Evolutionary conservation across 768 basidiomycete species (phyloP).

Genomic region (Pilatotrama ljubarskyi): DNA sequence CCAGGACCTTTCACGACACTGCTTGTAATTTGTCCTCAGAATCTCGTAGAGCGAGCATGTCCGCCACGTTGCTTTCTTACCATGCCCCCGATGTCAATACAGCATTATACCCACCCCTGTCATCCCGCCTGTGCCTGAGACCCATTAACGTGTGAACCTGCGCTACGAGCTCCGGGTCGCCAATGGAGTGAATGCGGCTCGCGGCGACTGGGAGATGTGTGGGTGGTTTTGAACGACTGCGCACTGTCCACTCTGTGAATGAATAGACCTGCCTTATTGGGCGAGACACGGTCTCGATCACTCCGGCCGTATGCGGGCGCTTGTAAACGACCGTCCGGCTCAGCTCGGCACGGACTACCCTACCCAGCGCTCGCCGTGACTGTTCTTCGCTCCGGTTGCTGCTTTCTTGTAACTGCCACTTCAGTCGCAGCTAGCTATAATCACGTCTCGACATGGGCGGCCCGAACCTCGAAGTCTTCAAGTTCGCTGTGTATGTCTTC

Average conservation of each 20-base stretch:
- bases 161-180: too few species aligned
- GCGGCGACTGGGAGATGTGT: too few species aligned
- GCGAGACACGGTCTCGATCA: background rate
- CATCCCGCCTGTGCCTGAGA: background rate
- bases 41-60: constrained; percentile 7
- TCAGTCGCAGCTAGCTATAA: too few species aligned
- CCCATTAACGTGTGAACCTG: too few species aligned
- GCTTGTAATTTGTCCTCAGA: background rate
- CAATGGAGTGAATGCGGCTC: too few species aligned
- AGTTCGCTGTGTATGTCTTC: constrained; percentile 84
- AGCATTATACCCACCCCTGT: background rate
- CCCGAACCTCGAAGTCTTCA: constrained; percentile 87
- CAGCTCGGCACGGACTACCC: too few species aligned
- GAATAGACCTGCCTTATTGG: constrained; percentile 1
- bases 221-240: too few species aligned
- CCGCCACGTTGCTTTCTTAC: background rate
- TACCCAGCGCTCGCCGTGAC: too few species aligned
- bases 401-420: background rate
- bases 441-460: constrained; percentile 52
- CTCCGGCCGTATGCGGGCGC: too few species aligned
- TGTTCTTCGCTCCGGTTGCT: too few species aligned
- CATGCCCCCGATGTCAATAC: too few species aligned
- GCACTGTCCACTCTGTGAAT: background rate
- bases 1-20: background rate
- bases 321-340: too few species aligned